These are phyloP conservation scores for Colletotrichum costaricense DNA, from an alignment of 2,329 filamentous ascomycete species.

Conservation along the genomic window DNA sequence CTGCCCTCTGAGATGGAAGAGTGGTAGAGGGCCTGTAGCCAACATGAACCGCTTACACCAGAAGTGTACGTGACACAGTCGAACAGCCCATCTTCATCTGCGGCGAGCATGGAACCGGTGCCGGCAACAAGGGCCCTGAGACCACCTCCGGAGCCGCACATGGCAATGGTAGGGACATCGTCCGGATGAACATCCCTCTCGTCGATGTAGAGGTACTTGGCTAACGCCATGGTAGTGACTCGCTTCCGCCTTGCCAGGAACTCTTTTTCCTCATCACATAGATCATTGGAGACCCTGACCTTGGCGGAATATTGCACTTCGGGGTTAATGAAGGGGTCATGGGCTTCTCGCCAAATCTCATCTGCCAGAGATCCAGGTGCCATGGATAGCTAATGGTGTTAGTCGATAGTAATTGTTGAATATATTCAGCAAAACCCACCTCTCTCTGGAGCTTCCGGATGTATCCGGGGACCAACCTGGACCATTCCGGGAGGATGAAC, in stretches of 20 bases:
- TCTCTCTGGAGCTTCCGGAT: constrained; percentile 88
- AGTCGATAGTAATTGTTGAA: neutral
- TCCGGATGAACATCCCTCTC: constrained; percentile 89
- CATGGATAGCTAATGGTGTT: constrained; percentile 70
- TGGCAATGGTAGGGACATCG: constrained; percentile 91
- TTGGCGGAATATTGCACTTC: constrained; percentile 86
- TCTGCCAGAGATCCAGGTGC: constrained; percentile 88
- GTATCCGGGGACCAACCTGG: constrained; percentile 78
- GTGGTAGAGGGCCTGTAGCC: constrained; percentile 90
- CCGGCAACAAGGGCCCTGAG: constrained; percentile 91
- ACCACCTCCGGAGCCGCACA: constrained; percentile 94
- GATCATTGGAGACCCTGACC: constrained; percentile 83
- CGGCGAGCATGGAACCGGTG: constrained; percentile 85
- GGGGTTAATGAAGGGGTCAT: constrained; percentile 84
- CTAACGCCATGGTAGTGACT: constrained; percentile 78
- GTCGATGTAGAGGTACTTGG: constrained; percentile 82
- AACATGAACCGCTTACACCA: constrained; percentile 95
- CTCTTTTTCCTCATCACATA: constrained; percentile 85
- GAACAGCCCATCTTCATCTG: constrained; percentile 88
- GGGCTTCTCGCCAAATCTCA: constrained; percentile 93
- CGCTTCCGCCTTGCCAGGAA: constrained; percentile 78
- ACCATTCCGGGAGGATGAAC: constrained; percentile 85
- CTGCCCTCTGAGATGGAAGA: constrained; percentile 79
- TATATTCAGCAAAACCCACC: constrained; percentile 25
- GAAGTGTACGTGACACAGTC: constrained; percentile 96